A percentile compares a stretch with the other conserved stretches of the same genome.
These are phyloP conservation scores for Coniella lustricola DNA, from an alignment of 2,329 filamentous ascomycete genomes.

Conservation along the genomic window DNA sequence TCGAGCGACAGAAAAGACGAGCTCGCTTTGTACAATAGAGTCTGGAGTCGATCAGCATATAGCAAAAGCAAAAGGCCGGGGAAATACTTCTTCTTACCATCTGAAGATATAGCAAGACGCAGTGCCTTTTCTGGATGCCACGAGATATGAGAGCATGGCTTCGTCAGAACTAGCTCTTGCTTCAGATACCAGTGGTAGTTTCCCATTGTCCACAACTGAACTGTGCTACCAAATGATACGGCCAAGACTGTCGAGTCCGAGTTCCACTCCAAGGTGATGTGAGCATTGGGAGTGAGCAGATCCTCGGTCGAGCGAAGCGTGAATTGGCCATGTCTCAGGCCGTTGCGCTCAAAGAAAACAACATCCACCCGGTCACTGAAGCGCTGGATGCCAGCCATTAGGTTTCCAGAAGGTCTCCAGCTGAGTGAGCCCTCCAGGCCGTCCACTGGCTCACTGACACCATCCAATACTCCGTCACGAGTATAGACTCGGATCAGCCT, in stretches of 20 bases:
- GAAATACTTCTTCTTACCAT: constrained; percentile 31
- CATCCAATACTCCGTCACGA: constrained; percentile 82
- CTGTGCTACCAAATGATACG: constrained; percentile 62
- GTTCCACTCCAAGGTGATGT: constrained; percentile 76
- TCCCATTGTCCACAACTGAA: constrained; percentile 95
- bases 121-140: constrained; percentile 89
- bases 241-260: constrained; percentile 85
- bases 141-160: constrained; percentile 29
- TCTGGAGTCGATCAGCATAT: constrained; percentile 13
- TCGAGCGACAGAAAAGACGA: constrained; percentile 58
- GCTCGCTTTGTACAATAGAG: constrained; percentile 55
- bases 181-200: constrained; percentile 99
- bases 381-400: constrained; percentile 80
- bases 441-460: constrained; percentile 91
- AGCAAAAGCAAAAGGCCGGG: background rate
- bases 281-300: constrained; percentile 43
- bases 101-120: constrained; percentile 50
- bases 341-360: constrained; percentile 94
- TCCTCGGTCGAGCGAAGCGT: constrained; percentile 63
- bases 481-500: constrained; percentile 86
- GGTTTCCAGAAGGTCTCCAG: constrained; percentile 86
- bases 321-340: constrained; percentile 93
- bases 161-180: constrained; percentile 61
- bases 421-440: constrained; percentile 79
- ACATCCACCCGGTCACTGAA: constrained; percentile 65